A percentile compares a stretch with the other conserved stretches of the same genome.
phyloP scores from a whole-genome alignment of 495 filamentous ascomycete species.

The Zalerion maritima region DNA sequence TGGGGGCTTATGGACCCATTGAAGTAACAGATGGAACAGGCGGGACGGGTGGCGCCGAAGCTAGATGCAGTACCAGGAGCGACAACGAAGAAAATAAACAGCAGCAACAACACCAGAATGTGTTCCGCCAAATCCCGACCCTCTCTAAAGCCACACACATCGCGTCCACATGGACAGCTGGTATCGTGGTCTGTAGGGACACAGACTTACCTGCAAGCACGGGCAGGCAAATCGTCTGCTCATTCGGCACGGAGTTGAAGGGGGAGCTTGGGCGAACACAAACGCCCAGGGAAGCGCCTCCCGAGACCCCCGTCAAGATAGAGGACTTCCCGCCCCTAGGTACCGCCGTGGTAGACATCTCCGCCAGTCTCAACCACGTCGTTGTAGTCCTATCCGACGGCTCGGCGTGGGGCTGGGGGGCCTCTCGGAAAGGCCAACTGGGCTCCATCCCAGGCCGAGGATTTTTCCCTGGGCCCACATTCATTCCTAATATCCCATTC shows the following conservation, averaged over 20 bases:
- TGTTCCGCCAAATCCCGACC: slow-evolving; percentile 7
- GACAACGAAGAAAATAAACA: slow-evolving; percentile 11
- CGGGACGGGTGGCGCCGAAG: neutral
- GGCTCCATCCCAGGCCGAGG: too few species aligned
- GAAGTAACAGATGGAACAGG: slow-evolving; percentile 1
- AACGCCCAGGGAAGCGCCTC: too few species aligned
- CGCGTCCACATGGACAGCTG: slow-evolving; percentile 68
- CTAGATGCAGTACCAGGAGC: slow-evolving; percentile 16
- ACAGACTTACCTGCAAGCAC: slow-evolving; percentile 14
- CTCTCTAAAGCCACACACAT: slow-evolving; percentile 19
- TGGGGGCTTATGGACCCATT: slow-evolving; percentile 40
- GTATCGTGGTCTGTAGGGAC: slow-evolving; percentile 36
- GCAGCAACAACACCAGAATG: slow-evolving; percentile 2
- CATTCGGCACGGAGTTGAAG: slow-evolving; percentile 47
- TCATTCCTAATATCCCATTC: slow-evolving; percentile 41
- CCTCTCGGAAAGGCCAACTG: slow-evolving; percentile 68
- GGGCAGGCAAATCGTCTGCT: slow-evolving; percentile 40
- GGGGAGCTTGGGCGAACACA: slow-evolving; percentile 65
- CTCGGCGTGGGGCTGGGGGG: slow-evolving; percentile 78
- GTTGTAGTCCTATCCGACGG: slow-evolving; percentile 61
- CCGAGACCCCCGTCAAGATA: slow-evolving; percentile 22
- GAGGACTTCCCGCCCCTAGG: slow-evolving; percentile 44
- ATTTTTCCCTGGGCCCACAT: too few species aligned
- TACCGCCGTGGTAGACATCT: slow-evolving; percentile 37
- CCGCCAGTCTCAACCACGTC: slow-evolving; percentile 63